Base-by-base conservation (phyloP, 2,329 filamentous ascomycete species). In the Trichophyton rubrum region DNA sequence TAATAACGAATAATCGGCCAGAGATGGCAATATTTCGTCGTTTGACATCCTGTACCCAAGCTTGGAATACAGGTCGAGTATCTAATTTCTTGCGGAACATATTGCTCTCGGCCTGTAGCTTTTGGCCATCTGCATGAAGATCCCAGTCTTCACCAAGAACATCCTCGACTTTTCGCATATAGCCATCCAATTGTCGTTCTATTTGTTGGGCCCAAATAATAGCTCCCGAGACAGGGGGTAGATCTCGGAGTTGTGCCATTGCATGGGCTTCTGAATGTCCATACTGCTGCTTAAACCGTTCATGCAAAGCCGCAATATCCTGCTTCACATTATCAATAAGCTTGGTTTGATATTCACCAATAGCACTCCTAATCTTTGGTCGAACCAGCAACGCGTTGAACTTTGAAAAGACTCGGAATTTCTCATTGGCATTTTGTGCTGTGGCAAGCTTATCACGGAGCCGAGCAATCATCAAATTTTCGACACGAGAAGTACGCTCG, bases 321-420 rank as follows among this genome's bases (percentile, higher is more conserved):
- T 90, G 86, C 73, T 97, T 97, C 68, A 99, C 93, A 67, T 95
- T 96, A 68, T 96, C 91, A 72, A 99, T 96, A 38, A 99, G 85
- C 74, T 96, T 91, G 3, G 92, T 93, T 74, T 99, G 93, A 72
- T 99, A 99, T 75, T 99, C 92, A 49, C 90, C 89, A 69, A 99
- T 99, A 60, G 93, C 95, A 66, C 95, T 91, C 66, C 93, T 87
- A 75, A 99, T 97, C 80, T 99, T 99, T n/a, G 93, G 93, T 62
- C 93, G 85, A 61, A 99, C 92, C 67, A 99, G 95, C 33, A 99
- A 85, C 1, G 93, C 93, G 71, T 99, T 99, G 82, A 99, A 99
- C 72, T 97, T 97, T 59, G 93, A 97, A 73, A 99, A 99, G 63
- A 99, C 93, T 60, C 95, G 88, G 74, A 99, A 99, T 93, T 99